Evolutionary conservation across 768 basidiomycete species (phyloP), one percentile per base, ranked within the genome.

Genomic region (Auricularia auricula-judae): DNA sequence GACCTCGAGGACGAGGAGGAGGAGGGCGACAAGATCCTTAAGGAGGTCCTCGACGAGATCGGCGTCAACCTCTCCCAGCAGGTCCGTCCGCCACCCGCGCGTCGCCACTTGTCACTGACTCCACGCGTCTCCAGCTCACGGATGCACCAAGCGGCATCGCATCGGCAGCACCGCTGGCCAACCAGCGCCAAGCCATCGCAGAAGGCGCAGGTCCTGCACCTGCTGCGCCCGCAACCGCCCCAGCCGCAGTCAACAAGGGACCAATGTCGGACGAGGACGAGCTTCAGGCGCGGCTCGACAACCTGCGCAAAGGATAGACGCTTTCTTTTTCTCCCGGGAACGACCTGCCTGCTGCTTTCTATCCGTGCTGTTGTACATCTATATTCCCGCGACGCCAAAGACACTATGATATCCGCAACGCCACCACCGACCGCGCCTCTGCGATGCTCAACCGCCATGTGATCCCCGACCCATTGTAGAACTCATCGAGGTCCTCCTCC

Each of bases 11-110:
- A 96, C 62, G 96, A 98, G 75, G 97, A 98, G 69, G 89, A 89
- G 67, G 97, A 98, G 72, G 87, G 94, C 14, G 95, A 98, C 72
- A 90, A 91, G 79, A 95, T 99, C 67, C 75, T 99, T 69, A 93
- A 89, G 72, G 87, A 98, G 75, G 96, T 99, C 61, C 78, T 99
- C 60, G 97, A 98, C 68, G 97, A 98, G 79, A 97, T 99, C 65
- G 97, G 97, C 39, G 89, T 99, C 63, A 83, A 82, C 66, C 80
- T 98, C 65, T 89, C 90, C 2, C 97, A 98, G 75, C 86, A 91
- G 76, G 89, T 87, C 70, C 67, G 74, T 65, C 35, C 58, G 44
- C 35, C 60, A 43, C 34, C 62, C 33, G 65, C 58, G 42, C 29
- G 34, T 42, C 39, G 39, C 33, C 42, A 21, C 36, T 11, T 74